Evolutionary conservation across 2,329 filamentous ascomycete species (phyloP).

Genomic region (Myriosclerotinia scirpicola): DNA sequence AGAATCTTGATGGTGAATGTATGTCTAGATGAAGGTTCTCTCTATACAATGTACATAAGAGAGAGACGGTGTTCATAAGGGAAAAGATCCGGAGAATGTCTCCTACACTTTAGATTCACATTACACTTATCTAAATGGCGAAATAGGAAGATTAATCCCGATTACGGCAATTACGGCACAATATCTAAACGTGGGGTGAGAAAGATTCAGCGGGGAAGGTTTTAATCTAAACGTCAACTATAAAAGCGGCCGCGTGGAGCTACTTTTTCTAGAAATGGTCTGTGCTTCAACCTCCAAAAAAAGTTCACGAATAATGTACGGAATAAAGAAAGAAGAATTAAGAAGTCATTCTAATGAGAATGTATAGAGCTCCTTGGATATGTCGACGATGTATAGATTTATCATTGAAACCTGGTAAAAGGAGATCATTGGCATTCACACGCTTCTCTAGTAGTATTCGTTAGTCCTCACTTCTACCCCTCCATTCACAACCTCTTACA

Average conservation of each 20-base stretch:
- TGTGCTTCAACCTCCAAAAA: constrained; percentile 15
- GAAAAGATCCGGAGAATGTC: not conserved
- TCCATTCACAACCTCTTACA: constrained; percentile 27
- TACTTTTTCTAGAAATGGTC: not conserved
- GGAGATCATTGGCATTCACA: constrained; percentile 31
- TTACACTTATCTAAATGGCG: not conserved
- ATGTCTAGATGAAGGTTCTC: not conserved
- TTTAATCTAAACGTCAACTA: not conserved
- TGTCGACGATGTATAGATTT: constrained; percentile 51
- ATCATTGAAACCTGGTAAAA: constrained; percentile 33
- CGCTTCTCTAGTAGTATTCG: constrained; percentile 48
- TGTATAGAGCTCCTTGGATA: constrained; percentile 50
- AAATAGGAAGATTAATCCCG: constrained; percentile 9
- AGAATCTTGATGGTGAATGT: not conserved
- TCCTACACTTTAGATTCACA: not conserved
- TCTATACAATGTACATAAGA: not conserved
- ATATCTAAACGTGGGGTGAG: constrained; percentile 20
- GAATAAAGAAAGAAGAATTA: constrained; percentile 20
- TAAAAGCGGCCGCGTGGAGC: constrained; percentile 5
- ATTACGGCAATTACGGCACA: constrained; percentile 5
- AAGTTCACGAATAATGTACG: constrained; percentile 13
- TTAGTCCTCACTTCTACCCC: constrained; percentile 36
- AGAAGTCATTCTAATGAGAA: constrained; percentile 29
- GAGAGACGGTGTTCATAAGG: not conserved
- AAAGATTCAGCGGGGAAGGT: not conserved